phyloP scores from a whole-genome alignment of 768 basidiomycete species.

The Tylopilus subfusipes region DNA sequence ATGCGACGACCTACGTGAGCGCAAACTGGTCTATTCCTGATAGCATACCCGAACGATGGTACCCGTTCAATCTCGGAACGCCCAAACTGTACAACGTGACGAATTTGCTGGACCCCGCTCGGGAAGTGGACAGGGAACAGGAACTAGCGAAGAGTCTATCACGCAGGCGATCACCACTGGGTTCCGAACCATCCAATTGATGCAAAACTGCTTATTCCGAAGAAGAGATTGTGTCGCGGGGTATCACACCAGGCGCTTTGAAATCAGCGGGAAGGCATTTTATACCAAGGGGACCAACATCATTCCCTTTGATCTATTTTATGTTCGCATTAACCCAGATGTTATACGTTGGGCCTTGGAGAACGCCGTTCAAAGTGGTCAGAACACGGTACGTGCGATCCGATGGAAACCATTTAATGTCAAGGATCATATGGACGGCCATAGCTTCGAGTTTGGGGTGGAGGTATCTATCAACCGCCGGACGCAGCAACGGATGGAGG shows the following conservation, averaged over 20 bases:
- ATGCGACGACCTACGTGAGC: slow-evolving; percentile 38
- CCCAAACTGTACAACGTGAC: slow-evolving; percentile 54
- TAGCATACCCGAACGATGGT: slow-evolving; percentile 48
- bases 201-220: slow-evolving; percentile 46
- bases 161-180: slow-evolving; percentile 47
- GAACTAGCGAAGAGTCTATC: slow-evolving; percentile 19
- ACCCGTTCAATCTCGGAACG: slow-evolving; percentile 50
- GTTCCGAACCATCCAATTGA: slow-evolving; percentile 56
- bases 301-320: slow-evolving; percentile 62
- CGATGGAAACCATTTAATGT: neutral
- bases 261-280: slow-evolving; percentile 54
- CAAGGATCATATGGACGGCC: neutral
- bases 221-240: slow-evolving; percentile 41
- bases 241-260: slow-evolving; percentile 57
- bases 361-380: slow-evolving; percentile 51
- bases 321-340: slow-evolving; percentile 47
- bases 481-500: slow-evolving; percentile 39
- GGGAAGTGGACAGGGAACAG: slow-evolving; percentile 2
- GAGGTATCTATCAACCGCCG: slow-evolving; percentile 52
- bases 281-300: slow-evolving; percentile 55
- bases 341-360: slow-evolving; percentile 54
- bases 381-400: slow-evolving; percentile 49
- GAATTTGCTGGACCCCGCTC: slow-evolving; percentile 36
- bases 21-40: slow-evolving; percentile 47
- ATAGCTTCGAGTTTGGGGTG: slow-evolving; percentile 59